These are phyloP conservation scores for Cerioporus squamosus DNA, from an alignment of 1,284 basidiomycete genomes.

Conservation along the genomic window DNA sequence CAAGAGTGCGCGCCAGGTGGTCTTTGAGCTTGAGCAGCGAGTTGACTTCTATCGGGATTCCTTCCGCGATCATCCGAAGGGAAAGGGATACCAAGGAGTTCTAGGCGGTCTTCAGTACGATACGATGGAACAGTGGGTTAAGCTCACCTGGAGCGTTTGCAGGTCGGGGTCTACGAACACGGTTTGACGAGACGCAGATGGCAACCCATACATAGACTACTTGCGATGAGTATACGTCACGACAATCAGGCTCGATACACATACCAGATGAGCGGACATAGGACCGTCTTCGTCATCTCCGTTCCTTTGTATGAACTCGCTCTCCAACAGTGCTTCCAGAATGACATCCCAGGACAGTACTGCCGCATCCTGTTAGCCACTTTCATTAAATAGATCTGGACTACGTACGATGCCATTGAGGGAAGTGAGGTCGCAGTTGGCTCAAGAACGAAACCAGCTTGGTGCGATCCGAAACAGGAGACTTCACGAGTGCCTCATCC, in stretches of 20 bases:
- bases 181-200: conserved; percentile 30
- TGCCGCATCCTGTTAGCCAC: conserved; percentile 29
- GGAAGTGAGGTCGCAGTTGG: conserved; percentile 67
- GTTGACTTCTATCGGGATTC: conserved; percentile 53
- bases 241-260: conserved; percentile 12
- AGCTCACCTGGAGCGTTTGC: conserved; percentile 49
- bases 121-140: neutral
- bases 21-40: conserved; percentile 64
- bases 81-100: conserved; percentile 59
- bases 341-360: conserved; percentile 68
- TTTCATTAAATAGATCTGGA: neutral
- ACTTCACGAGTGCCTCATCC: conserved; percentile 59
- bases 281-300: conserved; percentile 43
- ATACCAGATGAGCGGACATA: conserved; percentile 49
- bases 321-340: conserved; percentile 59
- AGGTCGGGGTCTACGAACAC: conserved; percentile 48
- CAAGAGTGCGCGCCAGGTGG: conserved; percentile 57
- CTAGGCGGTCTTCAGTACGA: conserved; percentile 36
- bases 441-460: conserved; percentile 64
- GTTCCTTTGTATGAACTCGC: conserved; percentile 49
- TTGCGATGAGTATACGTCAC: neutral
- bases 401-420: conserved; percentile 59
- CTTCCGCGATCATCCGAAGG: conserved; percentile 67
- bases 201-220: conserved; percentile 53
- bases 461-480: conserved; percentile 58